These are phyloP conservation scores for Malus sylvestris DNA, from an alignment of 306 rosid species.

Conservation along the genomic window DNA sequence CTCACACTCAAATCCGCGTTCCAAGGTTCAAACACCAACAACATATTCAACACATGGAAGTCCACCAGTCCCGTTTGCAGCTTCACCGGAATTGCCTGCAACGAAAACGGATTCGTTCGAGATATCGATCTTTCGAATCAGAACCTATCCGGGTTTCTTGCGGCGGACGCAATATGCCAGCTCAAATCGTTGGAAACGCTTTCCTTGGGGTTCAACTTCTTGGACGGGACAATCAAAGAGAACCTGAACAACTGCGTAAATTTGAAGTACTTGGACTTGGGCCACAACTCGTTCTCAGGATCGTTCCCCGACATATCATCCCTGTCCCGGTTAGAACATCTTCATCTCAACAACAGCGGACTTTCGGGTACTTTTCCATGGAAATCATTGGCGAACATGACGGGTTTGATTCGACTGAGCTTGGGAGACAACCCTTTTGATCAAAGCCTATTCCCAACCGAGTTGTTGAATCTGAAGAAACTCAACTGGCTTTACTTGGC, in stretches of 20 bases:
- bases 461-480: slow-evolving; percentile 33
- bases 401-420: slow-evolving; percentile 46
- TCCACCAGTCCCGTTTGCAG: slow-evolving; percentile 20
- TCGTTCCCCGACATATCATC: slow-evolving; percentile 57
- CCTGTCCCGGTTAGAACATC: slow-evolving; percentile 32
- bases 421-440: slow-evolving; percentile 69
- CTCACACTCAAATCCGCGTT: slow-evolving; percentile 47
- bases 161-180: slow-evolving; percentile 55
- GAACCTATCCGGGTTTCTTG: slow-evolving; percentile 47
- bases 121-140: slow-evolving; percentile 50
- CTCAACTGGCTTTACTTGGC: slow-evolving; percentile 58
- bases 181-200: slow-evolving; percentile 51
- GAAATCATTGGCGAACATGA: slow-evolving; percentile 48
- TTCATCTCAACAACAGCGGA: slow-evolving; percentile 50
- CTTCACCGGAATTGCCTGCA: slow-evolving; percentile 60
- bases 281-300: slow-evolving; percentile 53
- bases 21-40: slow-evolving; percentile 10
- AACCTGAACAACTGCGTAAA: slow-evolving; percentile 52
- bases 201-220: slow-evolving; percentile 45
- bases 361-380: slow-evolving; percentile 73
- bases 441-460: slow-evolving; percentile 42
- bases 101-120: slow-evolving; percentile 21
- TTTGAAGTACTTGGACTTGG: slow-evolving; percentile 57
- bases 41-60: slow-evolving; percentile 41
- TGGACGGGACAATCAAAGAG: slow-evolving; percentile 33